Evolutionary conservation across 2,329 filamentous ascomycete species (phyloP), one percentile per base, ranked within the genome.

Genomic region (Verticillium tricorpus): DNA sequence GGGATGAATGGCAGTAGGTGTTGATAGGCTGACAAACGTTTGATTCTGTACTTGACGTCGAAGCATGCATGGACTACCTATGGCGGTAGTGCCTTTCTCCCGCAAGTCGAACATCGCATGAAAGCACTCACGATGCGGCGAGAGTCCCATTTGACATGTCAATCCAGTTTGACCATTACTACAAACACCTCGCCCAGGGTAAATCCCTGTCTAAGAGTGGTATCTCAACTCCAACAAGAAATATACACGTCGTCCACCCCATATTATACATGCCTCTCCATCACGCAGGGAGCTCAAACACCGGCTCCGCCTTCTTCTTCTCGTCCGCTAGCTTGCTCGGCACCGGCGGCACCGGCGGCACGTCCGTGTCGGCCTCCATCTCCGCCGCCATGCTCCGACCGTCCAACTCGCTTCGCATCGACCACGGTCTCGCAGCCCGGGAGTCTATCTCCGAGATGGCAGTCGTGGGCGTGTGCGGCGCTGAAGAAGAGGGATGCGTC

Each of bases 361-460:
- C 40, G 2, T 17, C 15, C n/a, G n/a, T 11, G 8, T 14, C 34
- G 34, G n/a, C 45, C 22, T 58, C 57, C 57, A 58, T 58, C 39
- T 58, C 57, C 22, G 57, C 57, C 22, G 57, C 57, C 14, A 50
- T 11, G 22, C 37, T 58, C 54, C 58, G 59, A 8, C 34, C 59
- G 7, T 65, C 62, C 2, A 69, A 59, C 57, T 69, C 68, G 32
- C 61, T 65, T 6, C 65, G 62, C 56, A 63, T n/a, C 8, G 67
- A 69, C 67, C 68, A 69, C 12, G 67, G 68, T 9, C 64, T 55
- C n/a, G 66, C 65, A 0, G 62, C 63, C 17, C 58, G 61, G 2
- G 62, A 60, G 2, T 66, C 66, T n/a, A 69, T 59, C 60, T 68
- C 68, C 15, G 64, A 67, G 1, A 66, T 17, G 2, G 56, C 58